These are phyloP conservation scores for Diplodia corticola DNA, from an alignment of 2,329 filamentous ascomycete genomes.

Conservation along the genomic window DNA sequence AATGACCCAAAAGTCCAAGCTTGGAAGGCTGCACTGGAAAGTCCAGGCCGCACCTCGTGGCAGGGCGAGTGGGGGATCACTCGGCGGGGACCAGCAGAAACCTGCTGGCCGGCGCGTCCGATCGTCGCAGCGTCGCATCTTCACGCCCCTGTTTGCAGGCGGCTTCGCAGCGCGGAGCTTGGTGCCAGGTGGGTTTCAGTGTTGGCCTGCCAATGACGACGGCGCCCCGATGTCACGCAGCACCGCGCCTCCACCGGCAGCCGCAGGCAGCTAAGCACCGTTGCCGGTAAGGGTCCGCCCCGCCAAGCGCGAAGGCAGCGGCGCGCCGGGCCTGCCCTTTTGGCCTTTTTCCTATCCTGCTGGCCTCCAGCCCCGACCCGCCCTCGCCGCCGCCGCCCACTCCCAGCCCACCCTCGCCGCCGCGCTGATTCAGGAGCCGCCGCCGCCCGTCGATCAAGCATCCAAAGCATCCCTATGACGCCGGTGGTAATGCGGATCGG, in stretches of 20 bases:
- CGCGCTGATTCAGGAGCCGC: slow-evolving; percentile 9
- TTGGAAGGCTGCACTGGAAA: background rate
- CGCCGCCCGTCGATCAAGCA: slow-evolving; percentile 13
- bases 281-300: background rate
- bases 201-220: background rate
- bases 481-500: slow-evolving; percentile 20
- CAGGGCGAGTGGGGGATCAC: slow-evolving; percentile 6
- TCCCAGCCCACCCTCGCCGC: background rate
- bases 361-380: background rate
- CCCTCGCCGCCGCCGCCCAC: background rate
- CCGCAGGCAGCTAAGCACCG: background rate
- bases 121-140: slow-evolving; percentile 3
- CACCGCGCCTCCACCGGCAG: background rate
- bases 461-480: background rate
- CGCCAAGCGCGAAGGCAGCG: background rate
- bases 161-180: background rate
- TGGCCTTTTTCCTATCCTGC: background rate
- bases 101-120: slow-evolving; percentile 8
- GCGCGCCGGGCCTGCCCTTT: background rate
- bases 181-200: background rate
- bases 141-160: background rate
- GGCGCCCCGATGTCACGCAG: background rate
- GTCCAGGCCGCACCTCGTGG: slow-evolving; percentile 6
- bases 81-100: background rate
- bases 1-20: slow-evolving; percentile 1